Evolutionary conservation across 805 yeast species (phyloP), one percentile per base, ranked within the genome.

Genomic region (Saccharomycopsis amapae): DNA sequence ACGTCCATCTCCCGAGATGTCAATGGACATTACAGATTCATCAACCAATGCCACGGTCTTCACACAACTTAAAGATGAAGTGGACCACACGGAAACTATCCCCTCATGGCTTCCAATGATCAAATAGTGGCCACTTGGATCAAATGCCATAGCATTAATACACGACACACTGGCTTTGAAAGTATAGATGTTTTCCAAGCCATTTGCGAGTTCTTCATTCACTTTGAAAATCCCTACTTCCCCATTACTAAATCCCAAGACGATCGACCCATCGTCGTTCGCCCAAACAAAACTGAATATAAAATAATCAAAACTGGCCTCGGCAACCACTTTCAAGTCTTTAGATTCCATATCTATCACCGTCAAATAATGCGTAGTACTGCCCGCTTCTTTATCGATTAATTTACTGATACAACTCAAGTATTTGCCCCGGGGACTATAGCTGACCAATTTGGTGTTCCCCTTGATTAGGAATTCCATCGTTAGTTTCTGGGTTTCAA

Each of bases 81-180:
- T 17, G 6, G 36, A 37, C 52, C 52, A 48, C 2, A 48, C 2
- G 13, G 40, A 22, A 9, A 48, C 40, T 19, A 48, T 45, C 13
- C 52, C 52, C 19, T 48, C 52, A 19, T 48, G 45, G 17, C 31
- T 26, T 3, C 49, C 52, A 12, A 32, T 19, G 4, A 32, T 31
- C 19, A 48, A 10, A 26, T 24, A 40, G 12, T 40, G 13, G 6
- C 52, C 52, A n/a, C 22, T 39, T 13, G 42, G 25, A 19, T 48
- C 52, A 22, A 24, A 44, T 4, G 34, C 38, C 9, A 48, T 18
- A 15, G 42, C 5, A 24, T 48, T 48, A 24, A 48, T 30, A 4
- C 38, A 10, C 2, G 52, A 45, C 2, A 48, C 28, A 39, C 41
- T 44, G 22, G 40, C 46, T 5, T 40, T 31, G 23, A 47, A 31